Conservation (phyloP, 2,329 filamentous ascomycete species). For the Chrysosporium keratinophilum region DNA sequence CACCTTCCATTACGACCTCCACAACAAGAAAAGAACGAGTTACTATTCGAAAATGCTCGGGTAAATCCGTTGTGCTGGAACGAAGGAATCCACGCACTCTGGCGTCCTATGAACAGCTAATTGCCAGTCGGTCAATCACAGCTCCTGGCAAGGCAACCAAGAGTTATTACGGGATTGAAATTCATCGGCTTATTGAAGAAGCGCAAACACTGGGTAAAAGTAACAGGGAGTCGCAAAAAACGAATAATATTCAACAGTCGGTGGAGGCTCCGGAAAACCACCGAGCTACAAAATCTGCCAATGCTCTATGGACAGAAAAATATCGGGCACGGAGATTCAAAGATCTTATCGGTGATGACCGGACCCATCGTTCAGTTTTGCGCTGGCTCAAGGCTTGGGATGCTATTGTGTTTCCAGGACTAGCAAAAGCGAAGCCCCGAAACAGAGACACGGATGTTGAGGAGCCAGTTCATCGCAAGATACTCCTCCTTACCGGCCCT, state of each 20-base stretch:
- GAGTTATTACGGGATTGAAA: constrained; percentile 84
- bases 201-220: constrained; percentile 51
- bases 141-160: constrained; percentile 46
- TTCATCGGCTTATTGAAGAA: constrained; percentile 69
- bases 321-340: constrained; percentile 87
- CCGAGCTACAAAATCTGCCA: constrained; percentile 24
- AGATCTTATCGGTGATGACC: constrained; percentile 86
- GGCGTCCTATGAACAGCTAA: constrained; percentile 43
- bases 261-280: constrained; percentile 23
- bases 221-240: constrained; percentile 19
- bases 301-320: constrained; percentile 82
- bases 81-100: constrained; percentile 28
- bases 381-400: constrained; percentile 96
- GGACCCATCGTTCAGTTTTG: constrained; percentile 80
- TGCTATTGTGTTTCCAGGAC: constrained; percentile 75
- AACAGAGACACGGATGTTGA: constrained; percentile 44
- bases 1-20: neutral
- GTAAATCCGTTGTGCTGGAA: constrained; percentile 37
- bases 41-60: constrained; percentile 40
- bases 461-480: constrained; percentile 73
- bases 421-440: constrained; percentile 49
- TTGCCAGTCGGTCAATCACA: constrained; percentile 44
- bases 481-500: constrained; percentile 79
- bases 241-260: constrained; percentile 23
- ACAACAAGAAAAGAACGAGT: constrained; percentile 16